phyloP scores from a whole-genome alignment of 805 yeast species.

The Wickerhamiella sergipiensis region DNA sequence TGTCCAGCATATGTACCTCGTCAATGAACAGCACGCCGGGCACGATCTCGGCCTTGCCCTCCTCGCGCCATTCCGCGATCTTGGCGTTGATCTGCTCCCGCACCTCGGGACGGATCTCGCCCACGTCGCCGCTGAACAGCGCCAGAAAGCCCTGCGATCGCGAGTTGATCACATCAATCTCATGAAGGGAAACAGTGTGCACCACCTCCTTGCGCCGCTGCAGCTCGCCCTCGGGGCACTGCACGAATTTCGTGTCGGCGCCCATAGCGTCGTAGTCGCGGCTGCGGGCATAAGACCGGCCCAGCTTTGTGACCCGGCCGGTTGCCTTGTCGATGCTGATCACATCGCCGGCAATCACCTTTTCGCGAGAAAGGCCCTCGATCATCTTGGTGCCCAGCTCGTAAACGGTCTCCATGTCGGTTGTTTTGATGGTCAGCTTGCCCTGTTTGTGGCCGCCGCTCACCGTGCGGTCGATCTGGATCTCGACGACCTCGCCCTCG shows the following conservation, averaged over 20 bases:
- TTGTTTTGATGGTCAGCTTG: slow-evolving; percentile 88
- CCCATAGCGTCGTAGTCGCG: slow-evolving; percentile 99
- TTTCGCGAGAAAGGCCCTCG: slow-evolving; percentile 86
- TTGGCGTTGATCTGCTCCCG: slow-evolving; percentile 93
- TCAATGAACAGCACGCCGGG: slow-evolving; percentile 97
- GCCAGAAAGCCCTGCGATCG: slow-evolving; percentile 97
- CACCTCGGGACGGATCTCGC: slow-evolving; percentile 90
- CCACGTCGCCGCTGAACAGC: slow-evolving; percentile 89
- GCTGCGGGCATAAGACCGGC: slow-evolving; percentile 90
- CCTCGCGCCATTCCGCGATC: slow-evolving; percentile 97
- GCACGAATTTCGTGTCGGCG: slow-evolving; percentile 94
- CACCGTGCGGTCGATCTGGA: slow-evolving; percentile 81
- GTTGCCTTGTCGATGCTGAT: slow-evolving; percentile 89
- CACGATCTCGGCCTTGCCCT: slow-evolving; percentile 91
- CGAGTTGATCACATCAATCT: slow-evolving; percentile 93
- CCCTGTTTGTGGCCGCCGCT: slow-evolving; percentile 99
- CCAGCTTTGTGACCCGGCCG: slow-evolving; percentile 87
- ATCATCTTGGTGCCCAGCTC: slow-evolving; percentile 92
- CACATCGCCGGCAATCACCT: slow-evolving; percentile 94
- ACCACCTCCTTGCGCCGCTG: slow-evolving; percentile 92
- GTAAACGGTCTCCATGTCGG: slow-evolving; percentile 97
- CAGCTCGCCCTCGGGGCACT: slow-evolving; percentile 97
- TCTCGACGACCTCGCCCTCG: slow-evolving; percentile 98
- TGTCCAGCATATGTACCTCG: slow-evolving; percentile 96
- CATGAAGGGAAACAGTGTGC: slow-evolving; percentile 96